Evolutionary conservation across 1,139 yeast genomes (phyloP), one percentile per base, ranked within the genome.

Genomic region (Hemisphaericaspora lyxosophila): DNA sequence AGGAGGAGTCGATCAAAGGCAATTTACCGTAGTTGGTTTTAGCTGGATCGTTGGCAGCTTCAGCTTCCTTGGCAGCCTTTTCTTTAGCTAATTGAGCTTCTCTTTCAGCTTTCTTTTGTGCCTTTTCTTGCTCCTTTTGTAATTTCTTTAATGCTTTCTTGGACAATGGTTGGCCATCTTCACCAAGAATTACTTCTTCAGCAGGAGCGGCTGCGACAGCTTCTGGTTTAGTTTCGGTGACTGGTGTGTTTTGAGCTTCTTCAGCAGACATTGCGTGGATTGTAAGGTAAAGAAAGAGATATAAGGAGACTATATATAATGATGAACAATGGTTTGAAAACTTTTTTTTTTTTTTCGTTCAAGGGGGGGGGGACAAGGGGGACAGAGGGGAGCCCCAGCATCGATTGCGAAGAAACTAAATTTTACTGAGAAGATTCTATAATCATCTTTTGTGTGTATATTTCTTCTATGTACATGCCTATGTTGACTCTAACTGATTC

Each of bases 71-170:
- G 49, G 86, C 96, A 39, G 89, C 90, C 64, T 82, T 82, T 62
- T 87, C 96, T 51, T 82, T 80, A 34, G 94, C 96, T 47, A 86
- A 70, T 64, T 87, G 89, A 31, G 85, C 95, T 43, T 92, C 97
- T 57, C 85, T 84, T 64, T 88, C 97, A 28, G 90, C 94, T 71
- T 90, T 90, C 76, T 89, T 89, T 55, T 78, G 82, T 49, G 86
- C 95, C 73, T 92, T 92, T 65, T 88, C 96, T 55, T 80, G 79
- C 63, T 90, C 97, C 62, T 92, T 92, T 61, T 87, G 95, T 46
- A 92, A 78, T 70, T 92, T 92, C 75, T 92, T 92, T 54, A 92
- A 73, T 2, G 96, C 98, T 62, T 89, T 92, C 67, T 92, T 92
- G 45, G 97, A 87, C 53, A 92, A 72, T 36, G 98, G 98, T 67